phyloP scores from a whole-genome alignment of 2,329 filamentous ascomycete species.

The Cercospora janseana region DNA sequence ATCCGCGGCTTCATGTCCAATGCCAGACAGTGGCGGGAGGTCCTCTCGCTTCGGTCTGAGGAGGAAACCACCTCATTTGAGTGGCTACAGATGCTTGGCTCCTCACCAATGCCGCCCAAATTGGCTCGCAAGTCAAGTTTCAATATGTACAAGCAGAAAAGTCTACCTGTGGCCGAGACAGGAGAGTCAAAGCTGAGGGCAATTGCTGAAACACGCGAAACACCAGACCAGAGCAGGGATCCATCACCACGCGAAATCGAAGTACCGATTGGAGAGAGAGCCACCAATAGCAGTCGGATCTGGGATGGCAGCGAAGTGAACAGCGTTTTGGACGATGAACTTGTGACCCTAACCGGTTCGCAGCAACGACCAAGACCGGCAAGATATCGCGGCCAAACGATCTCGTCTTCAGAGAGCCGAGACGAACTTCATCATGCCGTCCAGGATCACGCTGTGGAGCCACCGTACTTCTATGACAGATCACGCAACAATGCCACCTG shows the following conservation, averaged over 20 bases:
- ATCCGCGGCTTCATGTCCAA: slow-evolving; percentile 67
- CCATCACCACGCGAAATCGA: slow-evolving; percentile 53
- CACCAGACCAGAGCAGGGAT: slow-evolving; percentile 23
- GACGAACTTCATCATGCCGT: slow-evolving; percentile 17
- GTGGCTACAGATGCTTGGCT: slow-evolving; percentile 84
- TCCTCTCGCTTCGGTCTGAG: slow-evolving; percentile 73
- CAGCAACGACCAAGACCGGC: slow-evolving; percentile 28
- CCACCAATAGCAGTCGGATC: slow-evolving; percentile 46
- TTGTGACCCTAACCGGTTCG: slow-evolving; percentile 8
- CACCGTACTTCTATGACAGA: slow-evolving; percentile 28
- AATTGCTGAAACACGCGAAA: slow-evolving; percentile 15
- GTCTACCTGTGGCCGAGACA: slow-evolving; percentile 15
- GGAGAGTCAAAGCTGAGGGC: slow-evolving; percentile 19
- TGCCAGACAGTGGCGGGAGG: slow-evolving; percentile 73
- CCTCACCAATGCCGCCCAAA: slow-evolving; percentile 57
- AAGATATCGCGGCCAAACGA: slow-evolving; percentile 26
- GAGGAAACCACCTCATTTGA: slow-evolving; percentile 75
- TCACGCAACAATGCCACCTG: slow-evolving; percentile 18
- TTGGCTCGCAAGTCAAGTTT: slow-evolving; percentile 57
- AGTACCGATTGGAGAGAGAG: slow-evolving; percentile 61
- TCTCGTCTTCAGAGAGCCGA: slow-evolving; percentile 16
- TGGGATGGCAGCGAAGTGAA: slow-evolving; percentile 45
- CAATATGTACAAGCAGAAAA: slow-evolving; percentile 34
- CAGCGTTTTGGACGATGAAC: slow-evolving; percentile 27
- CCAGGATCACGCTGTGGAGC: slow-evolving; percentile 25